These are phyloP conservation scores for Veloboletus limbatus DNA, from an alignment of 1,284 basidiomycete genomes.

Conservation along the genomic window DNA sequence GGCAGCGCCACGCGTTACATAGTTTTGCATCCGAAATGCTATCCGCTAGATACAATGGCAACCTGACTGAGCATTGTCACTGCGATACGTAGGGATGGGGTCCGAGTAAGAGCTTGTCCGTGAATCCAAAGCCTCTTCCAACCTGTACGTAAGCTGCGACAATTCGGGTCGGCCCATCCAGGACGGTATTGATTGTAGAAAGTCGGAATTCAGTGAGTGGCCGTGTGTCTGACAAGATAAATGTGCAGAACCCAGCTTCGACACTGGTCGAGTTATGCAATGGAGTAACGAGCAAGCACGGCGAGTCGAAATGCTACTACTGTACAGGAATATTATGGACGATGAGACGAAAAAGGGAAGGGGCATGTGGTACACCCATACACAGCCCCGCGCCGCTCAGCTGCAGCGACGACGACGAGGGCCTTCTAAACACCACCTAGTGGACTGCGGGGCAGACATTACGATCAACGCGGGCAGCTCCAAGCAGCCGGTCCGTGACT, in stretches of 20 bases:
- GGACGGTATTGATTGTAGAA: too few species aligned
- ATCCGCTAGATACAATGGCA: not conserved
- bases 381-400: not conserved
- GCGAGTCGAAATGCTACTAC: too few species aligned
- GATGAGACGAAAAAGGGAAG: not conserved
- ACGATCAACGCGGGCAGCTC: not conserved
- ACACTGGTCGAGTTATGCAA: too few species aligned
- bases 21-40: not conserved
- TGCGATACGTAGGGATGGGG: too few species aligned
- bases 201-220: too few species aligned
- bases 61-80: not conserved
- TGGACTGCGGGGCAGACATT: not conserved
- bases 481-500: conserved; percentile 9
- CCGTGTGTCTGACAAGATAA: too few species aligned
- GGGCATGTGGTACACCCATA: not conserved
- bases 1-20: too few species aligned
- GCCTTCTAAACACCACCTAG: not conserved
- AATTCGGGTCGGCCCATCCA: too few species aligned
- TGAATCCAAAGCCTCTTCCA: not conserved
- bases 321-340: too few species aligned
- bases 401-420: not conserved
- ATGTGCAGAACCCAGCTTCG: too few species aligned
- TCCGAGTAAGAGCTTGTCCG: not conserved
- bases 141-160: too few species aligned
- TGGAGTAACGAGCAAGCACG: too few species aligned